These are phyloP conservation scores for Trichophyton schoenleinii DNA, from an alignment of 2,329 filamentous ascomycete genomes.

Conservation along the genomic window DNA sequence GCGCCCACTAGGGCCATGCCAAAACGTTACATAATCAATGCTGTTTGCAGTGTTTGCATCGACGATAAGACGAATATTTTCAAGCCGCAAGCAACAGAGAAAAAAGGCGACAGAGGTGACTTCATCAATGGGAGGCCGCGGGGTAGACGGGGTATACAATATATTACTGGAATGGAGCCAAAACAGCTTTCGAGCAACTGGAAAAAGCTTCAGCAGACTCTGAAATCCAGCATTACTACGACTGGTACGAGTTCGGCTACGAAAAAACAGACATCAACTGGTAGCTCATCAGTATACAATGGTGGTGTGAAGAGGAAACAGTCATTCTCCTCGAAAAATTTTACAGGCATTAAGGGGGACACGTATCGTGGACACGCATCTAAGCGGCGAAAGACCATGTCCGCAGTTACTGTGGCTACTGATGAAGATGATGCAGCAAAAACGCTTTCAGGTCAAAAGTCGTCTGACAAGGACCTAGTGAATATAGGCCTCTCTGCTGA, in stretches of 20 bases:
- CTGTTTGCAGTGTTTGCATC: slow-evolving; percentile 1
- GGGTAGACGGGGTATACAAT: background rate
- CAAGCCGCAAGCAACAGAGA: background rate
- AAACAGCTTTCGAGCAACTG: slow-evolving; percentile 38
- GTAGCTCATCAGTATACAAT: slow-evolving; percentile 5
- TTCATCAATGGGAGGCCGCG: background rate
- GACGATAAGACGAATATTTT: background rate
- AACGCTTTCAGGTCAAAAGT: background rate
- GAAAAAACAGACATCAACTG: slow-evolving; percentile 9
- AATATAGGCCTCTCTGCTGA: slow-evolving; percentile 49
- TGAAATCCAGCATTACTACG: slow-evolving; percentile 23
- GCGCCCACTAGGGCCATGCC: too few relatives aligned
- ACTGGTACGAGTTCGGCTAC: slow-evolving; percentile 16
- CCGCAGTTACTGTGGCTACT: background rate
- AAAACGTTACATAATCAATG: background rate
- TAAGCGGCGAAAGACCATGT: slow-evolving; percentile 8
- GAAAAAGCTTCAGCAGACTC: slow-evolving; percentile 38
- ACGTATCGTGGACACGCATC: background rate
- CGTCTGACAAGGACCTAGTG: slow-evolving; percentile 33
- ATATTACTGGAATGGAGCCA: slow-evolving; percentile 27
- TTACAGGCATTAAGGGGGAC: background rate
- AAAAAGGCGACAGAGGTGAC: too few relatives aligned
- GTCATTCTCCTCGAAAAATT: slow-evolving; percentile 3
- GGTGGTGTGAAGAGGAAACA: slow-evolving; percentile 11
- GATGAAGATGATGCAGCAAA: background rate